A percentile compares a stretch with the other conserved stretches of the same genome.
phyloP scores from a whole-genome alignment of 805 yeast genomes.

The Candida ponderosae region DNA sequence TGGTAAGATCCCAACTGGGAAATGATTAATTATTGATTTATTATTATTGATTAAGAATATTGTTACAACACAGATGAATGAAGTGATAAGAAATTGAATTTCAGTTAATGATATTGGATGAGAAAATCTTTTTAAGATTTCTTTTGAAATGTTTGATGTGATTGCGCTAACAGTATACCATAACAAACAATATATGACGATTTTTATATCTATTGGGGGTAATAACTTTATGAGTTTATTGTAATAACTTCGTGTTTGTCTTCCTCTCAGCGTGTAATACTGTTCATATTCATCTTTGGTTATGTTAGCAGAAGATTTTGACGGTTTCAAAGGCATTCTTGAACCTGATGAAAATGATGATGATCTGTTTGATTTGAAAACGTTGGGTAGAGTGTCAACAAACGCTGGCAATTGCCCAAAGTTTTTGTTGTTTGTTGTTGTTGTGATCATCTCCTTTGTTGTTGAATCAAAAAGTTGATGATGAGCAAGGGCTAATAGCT shows the following conservation, averaged over 20 bases:
- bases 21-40: slow-evolving; percentile 18
- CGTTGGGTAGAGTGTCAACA: not conserved
- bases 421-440: too few species aligned
- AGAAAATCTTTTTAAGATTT: slow-evolving; percentile 58
- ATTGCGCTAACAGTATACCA: slow-evolving; percentile 84
- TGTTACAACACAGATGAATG: slow-evolving; percentile 44
- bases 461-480: too few species aligned
- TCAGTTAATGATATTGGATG: slow-evolving; percentile 89
- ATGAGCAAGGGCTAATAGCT: too few species aligned
- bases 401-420: not conserved
- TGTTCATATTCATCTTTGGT: slow-evolving; percentile 15
- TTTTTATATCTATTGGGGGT: slow-evolving; percentile 31
- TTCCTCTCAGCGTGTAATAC: slow-evolving; percentile 16
- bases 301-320: slow-evolving; percentile 17
- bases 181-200: slow-evolving; percentile 49
- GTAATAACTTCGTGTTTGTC: slow-evolving; percentile 4
- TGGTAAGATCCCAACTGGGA: slow-evolving; percentile 48
- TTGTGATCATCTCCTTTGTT: too few species aligned
- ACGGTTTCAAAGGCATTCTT: slow-evolving; percentile 13
- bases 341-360: too few species aligned
- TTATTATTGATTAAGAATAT: slow-evolving; percentile 30
- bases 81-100: slow-evolving; percentile 74
- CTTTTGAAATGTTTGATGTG: slow-evolving; percentile 75
- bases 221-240: slow-evolving; percentile 9
- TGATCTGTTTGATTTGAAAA: not conserved